Conservation (phyloP, 1,139 yeast genomes). For the Yamadazyma epiphylla region DNA sequence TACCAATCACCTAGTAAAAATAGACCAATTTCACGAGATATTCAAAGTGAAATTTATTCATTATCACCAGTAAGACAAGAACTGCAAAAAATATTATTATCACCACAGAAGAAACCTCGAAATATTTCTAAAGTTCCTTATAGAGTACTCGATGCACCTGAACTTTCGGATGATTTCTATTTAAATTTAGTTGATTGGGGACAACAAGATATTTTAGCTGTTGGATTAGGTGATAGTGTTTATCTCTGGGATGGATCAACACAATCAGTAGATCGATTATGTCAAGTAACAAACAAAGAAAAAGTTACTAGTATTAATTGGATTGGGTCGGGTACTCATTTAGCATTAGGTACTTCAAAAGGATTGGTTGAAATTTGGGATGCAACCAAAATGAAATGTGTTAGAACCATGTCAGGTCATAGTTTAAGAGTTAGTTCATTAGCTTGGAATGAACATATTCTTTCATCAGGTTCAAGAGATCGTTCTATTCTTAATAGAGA, state of each 20-base stretch:
- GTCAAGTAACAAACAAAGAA: constrained; percentile 63
- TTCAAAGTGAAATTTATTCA: constrained; percentile 73
- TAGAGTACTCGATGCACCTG: constrained; percentile 95
- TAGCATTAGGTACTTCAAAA: constrained; percentile 85
- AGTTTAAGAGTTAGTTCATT: constrained; percentile 77
- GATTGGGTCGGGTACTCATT: constrained; percentile 92
- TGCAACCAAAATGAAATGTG: constrained; percentile 76
- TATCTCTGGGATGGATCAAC: constrained; percentile 89
- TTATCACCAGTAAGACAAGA: constrained; percentile 88
- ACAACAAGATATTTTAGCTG: constrained; percentile 80
- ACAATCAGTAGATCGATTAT: constrained; percentile 78
- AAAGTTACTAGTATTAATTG: constrained; percentile 81
- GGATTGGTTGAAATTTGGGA: constrained; percentile 97
- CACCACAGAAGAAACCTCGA: constrained; percentile 79
- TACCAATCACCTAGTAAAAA: constrained; percentile 66
- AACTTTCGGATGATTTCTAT: constrained; percentile 89
- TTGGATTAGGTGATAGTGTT: constrained; percentile 84
- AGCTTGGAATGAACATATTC: constrained; percentile 91
- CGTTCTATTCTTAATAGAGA: constrained; percentile 83
- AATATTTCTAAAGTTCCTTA: constrained; percentile 84
- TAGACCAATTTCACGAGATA: constrained; percentile 56
- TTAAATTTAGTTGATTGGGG: constrained; percentile 96
- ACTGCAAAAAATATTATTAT: constrained; percentile 70
- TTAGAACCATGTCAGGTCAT: constrained; percentile 93
- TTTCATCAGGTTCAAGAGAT: constrained; percentile 88